Base-by-base conservation (phyloP, 2,329 filamentous ascomycete genomes). In the Aspergillus ruber region DNA sequence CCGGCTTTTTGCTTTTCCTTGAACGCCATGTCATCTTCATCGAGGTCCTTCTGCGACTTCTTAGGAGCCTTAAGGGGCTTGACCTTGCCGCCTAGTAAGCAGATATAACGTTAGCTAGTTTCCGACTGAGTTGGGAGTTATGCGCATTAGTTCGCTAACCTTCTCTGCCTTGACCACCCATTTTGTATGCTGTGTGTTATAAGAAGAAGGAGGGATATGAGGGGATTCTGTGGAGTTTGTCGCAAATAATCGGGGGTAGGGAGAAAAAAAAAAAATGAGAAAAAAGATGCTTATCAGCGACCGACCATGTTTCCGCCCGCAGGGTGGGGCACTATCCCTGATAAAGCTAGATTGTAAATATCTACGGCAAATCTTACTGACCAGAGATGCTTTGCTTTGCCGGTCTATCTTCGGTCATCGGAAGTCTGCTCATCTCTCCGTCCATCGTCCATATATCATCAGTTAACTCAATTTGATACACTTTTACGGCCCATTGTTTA, bases 51-150 rank as follows among this genome's bases (percentile, higher is more conserved):
- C 66, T 79, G 77, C 46, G 80, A 78, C 80, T 91, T 94, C 84
- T 95, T 96, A 52, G 88, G 77, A 58, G 85, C 81, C 84, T 95
- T 96, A 72, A 89, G 76, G 59, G 86, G 86, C 81, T 90, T 89
- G 59, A 75, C 82, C 78, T 90, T 90, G 77, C 86, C 86, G 69
- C 85, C 86, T 90, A 44, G 21, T n/a, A 10, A 33, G 23, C 13
- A 20, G 12, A 6, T n/a, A 20, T 39, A 39, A 39, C 17, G 18
- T 35, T 17, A 35, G 33, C 33, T 35, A 35, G 33, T 8, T 35
- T n/a, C 33, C 3, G 15, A n/a, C 9, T 35, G 6, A 35, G 33
- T 35, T 35, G 33, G 13, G 13, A 5, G 4, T 35, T 7, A 9
- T n/a, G 13, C 15, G 17, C 36, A 39, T 21, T 39, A 33, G n/a